Evolutionary conservation across 2,329 filamentous ascomycete species (phyloP), one percentile per base, ranked within the genome.

Genomic region (Verruconis gallopava): DNA sequence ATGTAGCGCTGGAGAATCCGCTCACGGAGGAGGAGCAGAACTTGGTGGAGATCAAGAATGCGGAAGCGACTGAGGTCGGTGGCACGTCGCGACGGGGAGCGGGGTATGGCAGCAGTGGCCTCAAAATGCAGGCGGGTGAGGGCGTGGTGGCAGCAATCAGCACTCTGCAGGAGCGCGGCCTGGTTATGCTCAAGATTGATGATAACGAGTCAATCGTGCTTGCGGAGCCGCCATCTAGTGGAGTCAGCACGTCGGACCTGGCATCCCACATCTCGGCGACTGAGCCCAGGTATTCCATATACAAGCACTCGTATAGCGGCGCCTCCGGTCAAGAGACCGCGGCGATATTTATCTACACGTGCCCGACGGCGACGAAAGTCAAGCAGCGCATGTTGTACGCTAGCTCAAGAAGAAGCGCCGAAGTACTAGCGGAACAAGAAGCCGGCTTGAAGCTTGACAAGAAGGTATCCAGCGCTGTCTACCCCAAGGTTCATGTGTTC

Each of bases 361-460:
- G 82, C 58, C 85, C 85, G 1, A 65, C 73, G 0, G 72, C 67
- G 20, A 75, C 71, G 40, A 83, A 78, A 62, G 82, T 91, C 65
- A 88, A 85, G 65, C 80, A 82, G 62, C 72, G 83, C 48, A 93
- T 93, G 85, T 62, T 91, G 54, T 91, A 91, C 57, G 82, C 84
- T 18, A 73, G 72, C 42, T 72, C 68, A 45, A 67, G 74, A 50
- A 63, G 64, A 20, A 65, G 66, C 18, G 80, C 84, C 3, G 65
- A 86, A 21, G 62, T 66, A n/a, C 58, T 79, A 22, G 83, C 82
- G 14, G 73, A 78, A 52, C 63, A 62, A 25, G 74, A 84, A 49
- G 79, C 75, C 1, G 78, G 77, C 0, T 54, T 89, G 39, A 68
- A 65, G 44, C 65, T 85, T 3, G 77, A 75, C 44, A 86, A 84